Evolutionary conservation across 129 eudicot genomes (phyloP), one percentile per base, ranked within the genome.

Genomic region (Heracleum sosnowskyi): DNA sequence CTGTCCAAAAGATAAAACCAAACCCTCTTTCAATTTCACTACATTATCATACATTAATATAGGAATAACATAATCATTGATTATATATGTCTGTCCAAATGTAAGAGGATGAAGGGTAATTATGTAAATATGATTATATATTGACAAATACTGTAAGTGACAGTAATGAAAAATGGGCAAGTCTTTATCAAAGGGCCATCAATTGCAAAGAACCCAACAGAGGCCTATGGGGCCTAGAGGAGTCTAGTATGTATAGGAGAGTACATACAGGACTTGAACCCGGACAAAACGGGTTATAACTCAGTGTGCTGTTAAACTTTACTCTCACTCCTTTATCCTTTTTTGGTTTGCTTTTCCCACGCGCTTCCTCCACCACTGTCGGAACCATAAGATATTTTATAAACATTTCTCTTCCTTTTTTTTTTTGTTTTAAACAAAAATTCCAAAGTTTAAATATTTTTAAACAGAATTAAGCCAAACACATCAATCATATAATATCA

Each of bases 241-340:
- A 33, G 40, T 69, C 39, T 34, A 69, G 46, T 34, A 75, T 40
- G 28, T 4, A 42, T 70, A 60, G 29, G 80, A 39, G 20, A 44
- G 69, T 71, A 62, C 62, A 31, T 64, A 16, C 69, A 76, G 73
- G 76, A 77, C 78, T 51, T 75, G 80, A 85, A 87, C 90, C 93
- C 88, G 90, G 87, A 85, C 84, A 87, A 89, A 87, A 87, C 90
- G 97, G 93, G 91, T 87, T 87, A 75, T 87, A 78, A 87, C 96
- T 74, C 82, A 81, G 71, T 82, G 82, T 80, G 87, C 90, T 66
- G 73, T 82, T 79, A 78, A 44, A 77, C 18, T 60, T 82, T 76
- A 79, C 34, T 75, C 72, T 79, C 77, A 73, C 22, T 31, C 77
- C 39, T 82, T 80, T 83, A 60, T 78, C 80, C 76, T 70, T 33